Percentiles rank a stretch among this genome's conserved stretches.
phyloP scores from a whole-genome alignment of 2,329 filamentous ascomycete species.

The Fusarium avenaceum region DNA sequence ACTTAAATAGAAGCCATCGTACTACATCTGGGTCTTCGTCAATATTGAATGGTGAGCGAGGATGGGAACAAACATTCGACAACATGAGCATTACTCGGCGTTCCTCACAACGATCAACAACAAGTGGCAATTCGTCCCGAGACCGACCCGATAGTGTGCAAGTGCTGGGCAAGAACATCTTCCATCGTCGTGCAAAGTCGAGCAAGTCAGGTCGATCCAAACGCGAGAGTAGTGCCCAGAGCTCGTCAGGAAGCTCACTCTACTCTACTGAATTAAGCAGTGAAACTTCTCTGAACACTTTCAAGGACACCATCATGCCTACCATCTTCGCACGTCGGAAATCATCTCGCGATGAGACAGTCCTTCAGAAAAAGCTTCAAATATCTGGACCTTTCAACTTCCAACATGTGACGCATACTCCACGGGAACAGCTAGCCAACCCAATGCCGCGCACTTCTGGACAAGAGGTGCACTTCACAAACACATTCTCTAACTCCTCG shows the following conservation, averaged over 20 bases:
- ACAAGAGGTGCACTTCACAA: constrained; percentile 61
- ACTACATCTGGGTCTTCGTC: constrained; percentile 69
- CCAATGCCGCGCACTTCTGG: constrained; percentile 54
- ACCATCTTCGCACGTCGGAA: constrained; percentile 67
- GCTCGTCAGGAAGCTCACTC: constrained; percentile 62
- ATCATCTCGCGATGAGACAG: constrained; percentile 53
- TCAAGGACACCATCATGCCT: constrained; percentile 63
- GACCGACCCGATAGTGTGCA: constrained; percentile 72
- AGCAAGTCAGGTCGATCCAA: constrained; percentile 57
- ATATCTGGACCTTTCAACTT: constrained; percentile 77
- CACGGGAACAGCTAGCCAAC: constrained; percentile 62
- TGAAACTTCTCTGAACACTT: constrained; percentile 52
- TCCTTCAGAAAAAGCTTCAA: constrained; percentile 58
- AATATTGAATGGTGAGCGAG: constrained; percentile 59
- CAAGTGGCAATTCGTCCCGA: constrained; percentile 64
- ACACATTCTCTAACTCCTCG: constrained; percentile 56
- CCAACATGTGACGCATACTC: constrained; percentile 72
- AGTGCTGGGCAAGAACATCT: constrained; percentile 70
- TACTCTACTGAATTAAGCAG: constrained; percentile 60
- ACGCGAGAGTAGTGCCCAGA: constrained; percentile 64
- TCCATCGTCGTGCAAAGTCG: constrained; percentile 65
- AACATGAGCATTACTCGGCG: constrained; percentile 65
- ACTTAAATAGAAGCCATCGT: constrained; percentile 53
- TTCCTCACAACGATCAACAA: constrained; percentile 68
- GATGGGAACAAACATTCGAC: constrained; percentile 66